phyloP scores from a whole-genome alignment of 495 filamentous ascomycete species.

The Viridothelium virens region DNA sequence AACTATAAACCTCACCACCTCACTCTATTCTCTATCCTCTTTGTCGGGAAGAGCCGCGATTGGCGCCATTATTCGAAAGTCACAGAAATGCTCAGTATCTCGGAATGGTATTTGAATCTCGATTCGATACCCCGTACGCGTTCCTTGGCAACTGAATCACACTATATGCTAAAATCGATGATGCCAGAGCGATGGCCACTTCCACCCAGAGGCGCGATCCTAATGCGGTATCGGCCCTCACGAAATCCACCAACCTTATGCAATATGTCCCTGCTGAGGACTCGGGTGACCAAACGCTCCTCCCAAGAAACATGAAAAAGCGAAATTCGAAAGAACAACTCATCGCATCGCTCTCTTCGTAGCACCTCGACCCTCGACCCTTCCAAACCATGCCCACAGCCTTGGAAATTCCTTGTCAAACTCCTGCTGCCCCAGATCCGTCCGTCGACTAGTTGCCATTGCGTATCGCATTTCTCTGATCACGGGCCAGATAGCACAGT shows the following conservation, averaged over 20 bases:
- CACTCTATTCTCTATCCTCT: neutral
- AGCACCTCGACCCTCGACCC: neutral
- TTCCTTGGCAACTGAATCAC: no score
- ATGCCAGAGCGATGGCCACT: no score
- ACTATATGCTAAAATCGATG: no score
- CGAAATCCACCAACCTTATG: neutral
- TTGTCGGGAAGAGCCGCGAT: neutral
- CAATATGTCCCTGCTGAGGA: neutral
- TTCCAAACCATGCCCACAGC: constrained; percentile 10
- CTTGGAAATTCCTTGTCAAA: constrained; percentile 6
- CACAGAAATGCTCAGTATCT: no score
- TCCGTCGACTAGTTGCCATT: neutral
- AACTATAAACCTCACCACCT: no score
- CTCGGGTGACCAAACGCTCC: neutral
- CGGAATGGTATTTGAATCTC: no score
- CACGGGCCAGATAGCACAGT: constrained; percentile 11
- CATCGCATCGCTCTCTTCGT: constrained; percentile 4
- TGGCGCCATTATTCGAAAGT: neutral
- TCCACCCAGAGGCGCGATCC: no score
- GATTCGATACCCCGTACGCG: no score
- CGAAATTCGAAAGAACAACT: neutral
- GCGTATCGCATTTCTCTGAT: neutral
- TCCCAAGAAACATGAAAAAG: neutral
- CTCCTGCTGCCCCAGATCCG: neutral
- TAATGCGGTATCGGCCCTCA: no score